phyloP scores from a whole-genome alignment of 257 asterid species.

The Solanum pimpinellifolium region DNA sequence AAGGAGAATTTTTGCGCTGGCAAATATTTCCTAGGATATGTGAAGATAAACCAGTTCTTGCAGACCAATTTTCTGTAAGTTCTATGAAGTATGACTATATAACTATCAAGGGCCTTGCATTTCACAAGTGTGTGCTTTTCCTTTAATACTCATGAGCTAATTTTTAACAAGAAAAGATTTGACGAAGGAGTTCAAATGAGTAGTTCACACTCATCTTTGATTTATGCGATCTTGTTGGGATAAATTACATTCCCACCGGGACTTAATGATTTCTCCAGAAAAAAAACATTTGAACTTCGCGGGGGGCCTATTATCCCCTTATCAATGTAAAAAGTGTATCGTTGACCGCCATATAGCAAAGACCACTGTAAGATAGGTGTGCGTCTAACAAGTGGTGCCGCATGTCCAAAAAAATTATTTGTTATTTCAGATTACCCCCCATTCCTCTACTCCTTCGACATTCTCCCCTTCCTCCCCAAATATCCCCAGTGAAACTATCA shows the following conservation, averaged over 20 bases:
- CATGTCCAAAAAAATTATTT: not conserved
- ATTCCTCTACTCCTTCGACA: not conserved
- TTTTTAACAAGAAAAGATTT: not conserved
- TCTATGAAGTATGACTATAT: not conserved
- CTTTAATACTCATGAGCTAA: not conserved
- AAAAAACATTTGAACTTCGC: not conserved
- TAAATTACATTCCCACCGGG: not conserved
- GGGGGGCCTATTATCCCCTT: not conserved
- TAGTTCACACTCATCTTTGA: not conserved
- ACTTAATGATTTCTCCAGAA: not conserved
- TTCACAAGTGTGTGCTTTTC: not conserved
- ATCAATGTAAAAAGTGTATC: not conserved
- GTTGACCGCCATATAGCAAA: not conserved
- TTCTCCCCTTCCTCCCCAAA: not conserved
- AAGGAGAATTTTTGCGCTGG: slow-evolving; percentile 91
- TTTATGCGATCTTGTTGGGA: not conserved
- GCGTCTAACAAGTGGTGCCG: not conserved
- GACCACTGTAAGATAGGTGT: not conserved
- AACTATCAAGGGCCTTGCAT: not conserved
- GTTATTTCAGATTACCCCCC: not conserved
- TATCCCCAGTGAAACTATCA: not conserved
- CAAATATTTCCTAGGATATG: slow-evolving; percentile 85
- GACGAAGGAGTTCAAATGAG: not conserved
- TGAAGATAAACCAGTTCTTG: slow-evolving; percentile 80
- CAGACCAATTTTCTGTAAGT: slow-evolving; percentile 96